phyloP scores from a whole-genome alignment of 225 moss, liverwort and hornwort genomes.

The Physcomitrium patens region DNA sequence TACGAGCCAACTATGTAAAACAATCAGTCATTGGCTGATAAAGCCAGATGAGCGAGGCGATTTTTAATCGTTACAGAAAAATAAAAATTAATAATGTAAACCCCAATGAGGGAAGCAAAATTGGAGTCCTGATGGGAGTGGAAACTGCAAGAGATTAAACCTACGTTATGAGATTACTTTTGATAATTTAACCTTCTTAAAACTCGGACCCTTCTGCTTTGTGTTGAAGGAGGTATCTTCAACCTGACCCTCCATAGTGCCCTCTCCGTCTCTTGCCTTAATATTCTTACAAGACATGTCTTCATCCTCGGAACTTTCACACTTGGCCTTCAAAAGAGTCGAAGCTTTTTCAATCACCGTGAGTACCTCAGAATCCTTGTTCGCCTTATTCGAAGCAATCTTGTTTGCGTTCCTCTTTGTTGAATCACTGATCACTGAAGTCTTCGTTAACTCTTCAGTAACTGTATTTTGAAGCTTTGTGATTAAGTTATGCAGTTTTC shows the following conservation, averaged over 20 bases:
- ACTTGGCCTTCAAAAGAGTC: slow-evolving; percentile 13
- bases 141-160: neutral
- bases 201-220: slow-evolving; percentile 24
- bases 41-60: slow-evolving; percentile 12
- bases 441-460: slow-evolving; percentile 16
- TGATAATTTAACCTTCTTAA: slow-evolving; percentile 37
- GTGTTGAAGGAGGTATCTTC: slow-evolving; percentile 28
- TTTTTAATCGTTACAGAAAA: slow-evolving; percentile 27
- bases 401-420: neutral
- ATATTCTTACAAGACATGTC: slow-evolving; percentile 27
- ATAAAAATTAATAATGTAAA: slow-evolving; percentile 7
- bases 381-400: slow-evolving; percentile 21
- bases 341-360: neutral
- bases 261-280: slow-evolving; percentile 23
- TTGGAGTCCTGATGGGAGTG: slow-evolving; percentile 46
- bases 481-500: slow-evolving; percentile 47
- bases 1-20: neutral
- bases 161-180: slow-evolving; percentile 35
- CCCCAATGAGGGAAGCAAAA: slow-evolving; percentile 38
- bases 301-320: neutral
- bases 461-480: slow-evolving; percentile 43
- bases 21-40: slow-evolving; percentile 1
- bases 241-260: slow-evolving; percentile 1
- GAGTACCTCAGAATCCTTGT: neutral
- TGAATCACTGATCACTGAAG: neutral